Base-by-base conservation (phyloP, 768 basidiomycete genomes). In the Coprinellus micaceus region DNA sequence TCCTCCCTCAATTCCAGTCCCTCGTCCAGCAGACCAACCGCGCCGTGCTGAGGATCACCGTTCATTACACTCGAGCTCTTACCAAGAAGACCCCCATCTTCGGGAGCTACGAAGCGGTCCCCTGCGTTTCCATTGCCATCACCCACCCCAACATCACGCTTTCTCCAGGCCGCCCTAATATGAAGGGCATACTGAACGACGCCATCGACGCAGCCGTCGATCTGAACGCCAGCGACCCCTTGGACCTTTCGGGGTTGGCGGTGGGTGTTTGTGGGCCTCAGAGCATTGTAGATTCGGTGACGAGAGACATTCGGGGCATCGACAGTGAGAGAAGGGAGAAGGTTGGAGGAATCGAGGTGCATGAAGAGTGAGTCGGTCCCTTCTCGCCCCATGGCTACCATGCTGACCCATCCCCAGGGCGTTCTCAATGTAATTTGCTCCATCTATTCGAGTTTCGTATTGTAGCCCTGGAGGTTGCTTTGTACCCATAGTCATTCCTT, bases 231-330 rank as follows among this genome's bases (percentile, higher is more conserved):
- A 75, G 73, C 57, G 72, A 74, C 9, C 64, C 69, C 26, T 67
- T 52, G 15, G 22, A 71, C 24, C 67, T 80, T 2, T 77, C 74
- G 0, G 88, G 86, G 3, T 65, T 88, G 56, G 68, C 80, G 6
- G 80, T 88, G 1, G 83, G 76, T n/a, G 81, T 82, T 10, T 89
- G 87, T 66, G 87, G 87, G 2, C 87, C 88, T 1, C 61, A 64
- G 3, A 71, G 68, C 7, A 59, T 89, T 51, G 79, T 76, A 1
- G 77, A 79, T 41, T 78, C 78, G 47, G 81, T 82, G 17, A 65
- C 71, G 24, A 66, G 67, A 45, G 79, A 79, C 15, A 81, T 86
- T 25, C 71, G 72, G n/a, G 64, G 58, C 12, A 65, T 87, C 22
- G 78, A 81, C 53, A 67, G 72, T 4, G 61, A 65, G 9, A 75